Evolutionary conservation across 352 stramenopile species (phyloP).

Genomic region (Phytophthora pseudosyringae): DNA sequence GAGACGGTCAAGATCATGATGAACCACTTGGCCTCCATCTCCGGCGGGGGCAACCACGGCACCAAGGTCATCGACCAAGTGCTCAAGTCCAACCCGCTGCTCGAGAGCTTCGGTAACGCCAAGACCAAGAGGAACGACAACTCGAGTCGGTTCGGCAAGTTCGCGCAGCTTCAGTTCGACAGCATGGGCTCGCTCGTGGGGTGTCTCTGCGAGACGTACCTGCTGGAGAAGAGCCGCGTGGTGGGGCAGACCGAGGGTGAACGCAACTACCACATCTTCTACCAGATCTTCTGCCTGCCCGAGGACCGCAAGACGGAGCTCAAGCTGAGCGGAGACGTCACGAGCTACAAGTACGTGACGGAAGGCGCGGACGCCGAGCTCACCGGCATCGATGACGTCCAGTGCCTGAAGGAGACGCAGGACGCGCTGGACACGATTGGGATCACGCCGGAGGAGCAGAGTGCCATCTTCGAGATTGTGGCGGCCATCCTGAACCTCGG

Average conservation of each 20-base stretch:
- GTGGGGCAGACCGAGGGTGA: constrained; percentile 91
- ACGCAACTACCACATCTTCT: constrained; percentile 99
- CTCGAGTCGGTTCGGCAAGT: constrained; percentile 82
- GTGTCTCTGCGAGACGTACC: constrained; percentile 90
- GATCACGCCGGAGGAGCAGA: constrained; percentile 88
- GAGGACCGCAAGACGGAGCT: constrained; percentile 56
- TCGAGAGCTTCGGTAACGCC: constrained; percentile 83
- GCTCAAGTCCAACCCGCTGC: constrained; percentile 75
- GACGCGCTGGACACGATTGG: constrained; percentile 92
- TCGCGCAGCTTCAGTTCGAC: constrained; percentile 84
- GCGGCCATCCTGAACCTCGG: constrained; percentile 97
- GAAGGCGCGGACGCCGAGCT: constrained; percentile 59
- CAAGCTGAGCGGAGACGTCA: constrained; percentile 61
- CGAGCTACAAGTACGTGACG: constrained; percentile 83
- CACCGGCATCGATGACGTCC: constrained; percentile 70
- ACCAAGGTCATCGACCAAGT: constrained; percentile 84
- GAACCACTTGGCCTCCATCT: constrained; percentile 84
- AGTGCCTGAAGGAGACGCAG: constrained; percentile 85
- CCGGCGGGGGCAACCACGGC: constrained; percentile 63
- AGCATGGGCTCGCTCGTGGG: constrained; percentile 62
- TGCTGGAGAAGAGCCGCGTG: constrained; percentile 97
- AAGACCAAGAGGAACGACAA: constrained; percentile 90
- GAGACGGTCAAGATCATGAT: constrained; percentile 96
- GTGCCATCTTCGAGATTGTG: constrained; percentile 94
- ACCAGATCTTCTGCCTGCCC: constrained; percentile 90